Conservation (phyloP, 768 basidiomycete species). For the Pleurotus pulmonarius region DNA sequence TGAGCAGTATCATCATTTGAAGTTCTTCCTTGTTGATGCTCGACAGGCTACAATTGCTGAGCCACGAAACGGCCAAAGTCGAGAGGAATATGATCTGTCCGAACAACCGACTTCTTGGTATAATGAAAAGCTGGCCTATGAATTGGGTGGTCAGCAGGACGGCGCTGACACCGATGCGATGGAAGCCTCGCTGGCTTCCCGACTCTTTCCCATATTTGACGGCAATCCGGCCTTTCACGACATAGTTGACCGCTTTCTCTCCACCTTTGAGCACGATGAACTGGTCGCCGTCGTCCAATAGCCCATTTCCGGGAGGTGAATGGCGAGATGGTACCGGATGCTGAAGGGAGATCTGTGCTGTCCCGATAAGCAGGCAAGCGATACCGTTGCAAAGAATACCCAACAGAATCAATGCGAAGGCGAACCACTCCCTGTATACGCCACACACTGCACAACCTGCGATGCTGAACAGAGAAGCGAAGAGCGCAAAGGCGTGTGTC, state of each 20-base stretch:
- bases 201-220: slow-evolving; percentile 12
- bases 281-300: slow-evolving; percentile 15
- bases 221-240: slow-evolving; percentile 21
- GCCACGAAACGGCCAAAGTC: slow-evolving; percentile 24
- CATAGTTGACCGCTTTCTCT: slow-evolving; percentile 18
- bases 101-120: slow-evolving; percentile 26
- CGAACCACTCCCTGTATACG: slow-evolving; percentile 23
- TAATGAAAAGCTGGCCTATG: slow-evolving; percentile 27
- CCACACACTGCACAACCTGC: slow-evolving; percentile 21
- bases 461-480: slow-evolving; percentile 1
- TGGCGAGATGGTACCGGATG: slow-evolving; percentile 14
- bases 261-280: slow-evolving; percentile 21
- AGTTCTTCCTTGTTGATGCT: slow-evolving; percentile 5
- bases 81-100: slow-evolving; percentile 27
- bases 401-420: slow-evolving; percentile 26
- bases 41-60: slow-evolving; percentile 22
- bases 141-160: slow-evolving; percentile 26
- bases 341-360: slow-evolving; percentile 19
- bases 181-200: slow-evolving; percentile 5
- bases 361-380: slow-evolving; percentile 23
- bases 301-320: slow-evolving; percentile 23
- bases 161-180: slow-evolving; percentile 20
- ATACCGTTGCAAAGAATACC: slow-evolving; percentile 29
- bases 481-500: not conserved
- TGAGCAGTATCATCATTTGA: not conserved